Evolutionary conservation across 1,284 basidiomycete species (phyloP).

Genomic region (Irpex lacteus): DNA sequence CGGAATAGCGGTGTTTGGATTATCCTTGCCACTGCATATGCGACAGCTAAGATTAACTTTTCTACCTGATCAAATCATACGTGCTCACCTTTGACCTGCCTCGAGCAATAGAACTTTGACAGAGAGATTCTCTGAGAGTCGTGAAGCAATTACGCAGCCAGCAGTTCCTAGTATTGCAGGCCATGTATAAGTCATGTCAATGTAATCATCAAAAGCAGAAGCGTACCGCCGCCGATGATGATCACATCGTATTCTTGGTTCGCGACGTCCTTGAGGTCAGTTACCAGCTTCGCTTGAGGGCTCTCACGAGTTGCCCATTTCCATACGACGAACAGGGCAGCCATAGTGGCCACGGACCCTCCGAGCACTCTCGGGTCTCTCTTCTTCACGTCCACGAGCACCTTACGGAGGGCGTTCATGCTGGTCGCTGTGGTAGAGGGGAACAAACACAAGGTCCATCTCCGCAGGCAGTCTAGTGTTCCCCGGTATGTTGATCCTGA

Average conservation of each 20-base stretch:
- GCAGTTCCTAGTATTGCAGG: constrained; percentile 51
- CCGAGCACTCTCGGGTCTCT: background rate
- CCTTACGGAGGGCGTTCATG: background rate
- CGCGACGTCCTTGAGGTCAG: background rate
- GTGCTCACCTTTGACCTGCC: constrained; percentile 58
- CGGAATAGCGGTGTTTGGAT: constrained; percentile 18
- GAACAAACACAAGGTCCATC: background rate
- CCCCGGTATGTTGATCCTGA: background rate
- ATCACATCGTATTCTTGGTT: constrained; percentile 56
- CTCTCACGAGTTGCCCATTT: background rate
- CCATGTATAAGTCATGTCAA: background rate
- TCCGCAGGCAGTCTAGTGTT: background rate
- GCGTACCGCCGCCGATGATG: constrained; percentile 59
- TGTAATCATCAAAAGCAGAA: background rate
- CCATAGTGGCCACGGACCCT: background rate
- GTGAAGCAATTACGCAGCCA: constrained; percentile 65
- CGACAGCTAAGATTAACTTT: background rate
- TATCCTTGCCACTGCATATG: constrained; percentile 16
- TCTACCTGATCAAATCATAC: background rate
- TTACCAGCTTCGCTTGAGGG: background rate
- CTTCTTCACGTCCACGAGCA: background rate
- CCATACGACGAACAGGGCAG: background rate
- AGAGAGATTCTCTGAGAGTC: constrained; percentile 57
- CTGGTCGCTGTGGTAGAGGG: background rate
- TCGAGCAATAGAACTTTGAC: constrained; percentile 62